Evolutionary conservation across 2,329 filamentous ascomycete genomes (phyloP).

Genomic region (Beauveria caledonica): DNA sequence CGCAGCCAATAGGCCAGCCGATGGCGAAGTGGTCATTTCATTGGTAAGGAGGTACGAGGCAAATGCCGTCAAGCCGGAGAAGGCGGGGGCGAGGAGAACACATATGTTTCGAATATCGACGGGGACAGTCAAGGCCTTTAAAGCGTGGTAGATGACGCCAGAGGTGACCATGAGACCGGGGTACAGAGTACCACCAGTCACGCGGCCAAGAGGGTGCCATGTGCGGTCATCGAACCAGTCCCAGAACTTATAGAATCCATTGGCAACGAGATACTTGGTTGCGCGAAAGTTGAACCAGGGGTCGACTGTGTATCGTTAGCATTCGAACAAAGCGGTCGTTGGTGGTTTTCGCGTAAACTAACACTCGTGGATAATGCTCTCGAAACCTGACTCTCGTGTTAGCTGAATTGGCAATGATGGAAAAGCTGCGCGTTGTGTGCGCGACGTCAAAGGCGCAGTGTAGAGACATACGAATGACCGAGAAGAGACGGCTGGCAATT

Average conservation of each 20-base stretch:
- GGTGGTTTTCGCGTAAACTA: conserved; percentile 34
- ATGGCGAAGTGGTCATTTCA: conserved; percentile 93
- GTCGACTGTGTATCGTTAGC: conserved; percentile 59
- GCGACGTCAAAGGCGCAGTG: neutral
- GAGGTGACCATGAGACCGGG: conserved; percentile 99
- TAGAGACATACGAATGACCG: conserved; percentile 76
- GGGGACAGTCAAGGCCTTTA: conserved; percentile 80
- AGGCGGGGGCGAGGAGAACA: conserved; percentile 88
- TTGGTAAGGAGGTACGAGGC: conserved; percentile 92
- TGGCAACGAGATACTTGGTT: conserved; percentile 91
- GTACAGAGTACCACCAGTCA: conserved; percentile 97
- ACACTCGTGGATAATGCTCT: conserved; percentile 99
- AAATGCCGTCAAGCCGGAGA: conserved; percentile 87
- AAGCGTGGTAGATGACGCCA: conserved; percentile 89
- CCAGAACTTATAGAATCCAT: conserved; percentile 99
- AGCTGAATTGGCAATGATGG: conserved; percentile 17
- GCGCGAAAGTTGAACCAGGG: conserved; percentile 99
- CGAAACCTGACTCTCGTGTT: conserved; percentile 60
- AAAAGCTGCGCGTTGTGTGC: neutral
- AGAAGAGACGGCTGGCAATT: conserved; percentile 90
- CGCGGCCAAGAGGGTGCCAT: conserved; percentile 97
- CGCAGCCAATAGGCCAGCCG: conserved; percentile 88
- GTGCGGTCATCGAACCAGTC: conserved; percentile 99
- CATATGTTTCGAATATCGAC: conserved; percentile 99
- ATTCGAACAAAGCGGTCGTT: conserved; percentile 11